Evolutionary conservation across 78 protist species (phyloP).

Genomic region (Dictyostelium intermedium): DNA sequence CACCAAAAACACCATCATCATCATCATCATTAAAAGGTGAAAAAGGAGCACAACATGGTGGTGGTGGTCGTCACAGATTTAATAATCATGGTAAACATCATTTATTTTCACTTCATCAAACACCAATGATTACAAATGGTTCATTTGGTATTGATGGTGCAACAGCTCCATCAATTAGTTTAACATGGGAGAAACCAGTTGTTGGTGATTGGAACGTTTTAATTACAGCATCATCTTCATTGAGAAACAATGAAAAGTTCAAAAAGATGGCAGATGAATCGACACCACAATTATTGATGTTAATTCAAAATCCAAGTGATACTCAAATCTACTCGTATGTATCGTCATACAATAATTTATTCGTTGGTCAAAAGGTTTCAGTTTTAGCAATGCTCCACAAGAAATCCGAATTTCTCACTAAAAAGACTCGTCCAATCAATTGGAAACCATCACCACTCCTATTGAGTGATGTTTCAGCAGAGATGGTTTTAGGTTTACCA

Average conservation of each 20-base stretch:
- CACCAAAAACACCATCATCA: constrained; percentile 7
- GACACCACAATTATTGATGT: neutral
- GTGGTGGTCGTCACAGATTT: too few species aligned
- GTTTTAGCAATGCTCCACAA: constrained; percentile 47
- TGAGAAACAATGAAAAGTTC: neutral
- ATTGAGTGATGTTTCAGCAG: constrained; percentile 19
- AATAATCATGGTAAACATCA: neutral
- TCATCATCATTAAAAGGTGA: neutral
- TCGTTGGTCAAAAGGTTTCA: constrained; percentile 45
- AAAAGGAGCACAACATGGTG: too few species aligned
- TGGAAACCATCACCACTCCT: constrained; percentile 29
- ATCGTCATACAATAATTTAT: constrained; percentile 36
- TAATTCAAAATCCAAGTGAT: constrained; percentile 55
- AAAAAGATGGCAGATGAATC: neutral
- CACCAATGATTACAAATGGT: constrained; percentile 15
- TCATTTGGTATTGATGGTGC: constrained; percentile 66
- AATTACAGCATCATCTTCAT: constrained; percentile 14
- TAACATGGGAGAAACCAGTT: constrained; percentile 9
- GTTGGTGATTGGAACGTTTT: constrained; percentile 68
- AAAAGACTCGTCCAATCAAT: neutral
- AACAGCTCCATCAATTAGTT: constrained; percentile 14
- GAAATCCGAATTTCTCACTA: neutral
- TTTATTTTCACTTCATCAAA: neutral
- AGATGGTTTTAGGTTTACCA: constrained; percentile 45
- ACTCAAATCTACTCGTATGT: constrained; percentile 52